phyloP scores from a whole-genome alignment of 768 basidiomycete species.

The Cantharellus cinnabarinus region DNA sequence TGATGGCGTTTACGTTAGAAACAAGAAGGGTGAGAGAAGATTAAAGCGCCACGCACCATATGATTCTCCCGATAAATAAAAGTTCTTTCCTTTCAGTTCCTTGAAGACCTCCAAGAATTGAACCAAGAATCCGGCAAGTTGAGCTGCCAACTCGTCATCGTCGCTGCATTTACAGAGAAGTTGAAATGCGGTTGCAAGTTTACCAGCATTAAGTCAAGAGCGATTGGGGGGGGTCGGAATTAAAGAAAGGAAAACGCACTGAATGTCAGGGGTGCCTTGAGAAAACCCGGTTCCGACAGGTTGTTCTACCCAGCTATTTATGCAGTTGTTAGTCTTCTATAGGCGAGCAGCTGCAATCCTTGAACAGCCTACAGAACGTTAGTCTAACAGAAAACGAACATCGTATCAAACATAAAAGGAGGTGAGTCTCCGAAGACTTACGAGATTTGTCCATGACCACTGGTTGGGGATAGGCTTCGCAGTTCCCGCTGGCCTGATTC shows the following conservation, averaged over 20 bases:
- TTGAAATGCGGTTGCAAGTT: neutral
- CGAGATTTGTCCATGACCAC: neutral
- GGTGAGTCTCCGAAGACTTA: neutral
- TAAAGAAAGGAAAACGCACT: conserved; percentile 11
- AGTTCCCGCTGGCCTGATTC: neutral
- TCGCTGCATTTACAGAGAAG: conserved; percentile 21
- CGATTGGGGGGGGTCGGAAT: neutral
- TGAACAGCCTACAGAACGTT: no score
- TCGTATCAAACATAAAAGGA: neutral
- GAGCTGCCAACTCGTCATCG: conserved; percentile 30
- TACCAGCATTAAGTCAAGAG: neutral
- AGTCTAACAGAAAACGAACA: no score
- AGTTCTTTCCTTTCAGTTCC: conserved; percentile 22
- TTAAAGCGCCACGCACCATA: conserved; percentile 33
- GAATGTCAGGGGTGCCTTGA: conserved; percentile 41
- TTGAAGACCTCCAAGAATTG: conserved; percentile 59
- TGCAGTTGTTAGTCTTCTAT: conserved; percentile 16
- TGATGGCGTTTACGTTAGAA: conserved; percentile 49
- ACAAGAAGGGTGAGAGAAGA: conserved; percentile 31
- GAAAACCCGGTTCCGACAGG: conserved; percentile 66
- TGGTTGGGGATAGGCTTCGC: neutral
- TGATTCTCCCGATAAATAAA: conserved; percentile 46
- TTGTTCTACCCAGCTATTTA: conserved; percentile 40
- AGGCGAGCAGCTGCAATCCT: no score
- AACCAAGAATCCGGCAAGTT: conserved; percentile 39